Conservation (phyloP, 2,329 filamentous ascomycete species). For the Cordyceps sp. region DNA sequence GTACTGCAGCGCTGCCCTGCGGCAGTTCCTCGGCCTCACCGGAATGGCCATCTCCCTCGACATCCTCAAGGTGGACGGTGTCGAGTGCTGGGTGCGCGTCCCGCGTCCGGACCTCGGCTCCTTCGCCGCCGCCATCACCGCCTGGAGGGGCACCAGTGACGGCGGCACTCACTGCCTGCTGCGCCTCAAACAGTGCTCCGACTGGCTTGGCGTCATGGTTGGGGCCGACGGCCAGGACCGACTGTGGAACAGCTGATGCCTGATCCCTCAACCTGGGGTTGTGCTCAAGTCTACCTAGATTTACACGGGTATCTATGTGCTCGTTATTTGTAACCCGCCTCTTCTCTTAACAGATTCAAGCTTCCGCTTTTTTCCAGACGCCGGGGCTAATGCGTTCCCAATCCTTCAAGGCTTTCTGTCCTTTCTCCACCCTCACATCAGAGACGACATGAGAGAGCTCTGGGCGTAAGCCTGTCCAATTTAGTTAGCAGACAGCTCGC, state of each 20-base stretch:
- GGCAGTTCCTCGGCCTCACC: slow-evolving; percentile 52
- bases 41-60: slow-evolving; percentile 54
- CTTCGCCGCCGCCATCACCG: slow-evolving; percentile 48
- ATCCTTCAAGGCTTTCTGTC: slow-evolving; percentile 1
- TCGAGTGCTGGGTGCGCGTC: slow-evolving; percentile 47
- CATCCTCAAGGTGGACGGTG: slow-evolving; percentile 42
- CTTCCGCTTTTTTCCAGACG: slow-evolving; percentile 3
- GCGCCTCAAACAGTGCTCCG: slow-evolving; percentile 38
- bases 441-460: slow-evolving; percentile 60
- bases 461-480: slow-evolving; percentile 57
- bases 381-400: slow-evolving; percentile 6
- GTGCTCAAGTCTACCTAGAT: slow-evolving; percentile 6
- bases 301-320: slow-evolving; percentile 7
- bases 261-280: neutral
- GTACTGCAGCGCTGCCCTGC: slow-evolving; percentile 46
- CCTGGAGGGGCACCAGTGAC: slow-evolving; percentile 37
- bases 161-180: slow-evolving; percentile 31
- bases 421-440: slow-evolving; percentile 36
- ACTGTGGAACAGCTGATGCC: slow-evolving; percentile 28
- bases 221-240: slow-evolving; percentile 25
- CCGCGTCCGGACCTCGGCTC: slow-evolving; percentile 41
- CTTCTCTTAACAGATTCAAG: no score
- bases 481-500: slow-evolving; percentile 12
- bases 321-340: slow-evolving; percentile 1
- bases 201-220: slow-evolving; percentile 46